Conservation (phyloP, 352 stramenopile species). For the Phytophthora nicotianae region DNA sequence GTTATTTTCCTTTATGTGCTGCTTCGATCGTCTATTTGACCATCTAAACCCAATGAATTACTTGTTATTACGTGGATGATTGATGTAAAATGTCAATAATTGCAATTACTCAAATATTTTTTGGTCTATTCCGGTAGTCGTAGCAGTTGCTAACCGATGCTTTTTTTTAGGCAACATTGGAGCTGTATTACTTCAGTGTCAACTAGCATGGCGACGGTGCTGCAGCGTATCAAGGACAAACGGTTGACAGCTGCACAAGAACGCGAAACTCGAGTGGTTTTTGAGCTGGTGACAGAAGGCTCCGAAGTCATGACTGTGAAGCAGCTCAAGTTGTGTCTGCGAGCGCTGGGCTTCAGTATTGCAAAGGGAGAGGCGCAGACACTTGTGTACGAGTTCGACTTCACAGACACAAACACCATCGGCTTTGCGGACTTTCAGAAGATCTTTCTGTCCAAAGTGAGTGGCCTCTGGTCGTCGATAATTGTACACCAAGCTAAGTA, state of each 20-base stretch:
- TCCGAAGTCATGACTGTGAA: slow-evolving; percentile 29
- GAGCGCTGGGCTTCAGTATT: slow-evolving; percentile 35
- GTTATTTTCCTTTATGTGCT: slow-evolving; percentile 11
- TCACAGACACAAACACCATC: slow-evolving; percentile 35
- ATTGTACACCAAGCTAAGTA: background rate
- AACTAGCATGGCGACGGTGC: slow-evolving; percentile 16
- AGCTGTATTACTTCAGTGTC: no score
- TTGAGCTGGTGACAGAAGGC: slow-evolving; percentile 23
- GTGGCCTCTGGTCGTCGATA: background rate
- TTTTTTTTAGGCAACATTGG: no score
- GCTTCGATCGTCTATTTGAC: slow-evolving; percentile 4
- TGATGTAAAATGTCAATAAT: no score
- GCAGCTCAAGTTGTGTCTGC: slow-evolving; percentile 42
- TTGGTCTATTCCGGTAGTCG: slow-evolving; percentile 8
- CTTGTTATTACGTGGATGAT: slow-evolving; percentile 20
- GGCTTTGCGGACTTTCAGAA: slow-evolving; percentile 45
- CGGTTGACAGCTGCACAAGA: slow-evolving; percentile 34
- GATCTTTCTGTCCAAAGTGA: slow-evolving; percentile 51
- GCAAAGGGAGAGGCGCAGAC: slow-evolving; percentile 26
- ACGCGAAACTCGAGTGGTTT: slow-evolving; percentile 31
- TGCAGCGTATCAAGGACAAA: slow-evolving; percentile 36
- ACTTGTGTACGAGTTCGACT: slow-evolving; percentile 59
- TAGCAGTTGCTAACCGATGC: slow-evolving; percentile 20
- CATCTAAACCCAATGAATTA: slow-evolving; percentile 28
- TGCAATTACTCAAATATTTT: no score